Conservation (phyloP, 2,329 filamentous ascomycete species). For the Fusarium pininemorale region DNA sequence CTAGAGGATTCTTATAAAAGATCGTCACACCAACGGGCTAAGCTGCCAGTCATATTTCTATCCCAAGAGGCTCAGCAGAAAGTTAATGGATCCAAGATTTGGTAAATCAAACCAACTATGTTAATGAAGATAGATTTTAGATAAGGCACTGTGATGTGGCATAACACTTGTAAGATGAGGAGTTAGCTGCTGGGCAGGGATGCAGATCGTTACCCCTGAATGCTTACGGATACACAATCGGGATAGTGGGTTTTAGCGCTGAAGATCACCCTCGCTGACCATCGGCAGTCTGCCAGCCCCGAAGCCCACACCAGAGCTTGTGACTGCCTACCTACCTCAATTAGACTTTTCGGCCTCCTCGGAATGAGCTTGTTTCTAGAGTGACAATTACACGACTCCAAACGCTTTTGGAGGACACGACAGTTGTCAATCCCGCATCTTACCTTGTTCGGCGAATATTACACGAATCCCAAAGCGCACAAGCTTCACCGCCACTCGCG, state of each 20-base stretch:
- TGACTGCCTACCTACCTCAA: background rate
- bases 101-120: no score
- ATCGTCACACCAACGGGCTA: no score
- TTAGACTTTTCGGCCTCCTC: background rate
- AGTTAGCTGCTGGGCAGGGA: background rate
- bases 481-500: background rate
- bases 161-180: background rate
- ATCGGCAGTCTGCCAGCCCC: background rate
- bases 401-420: no score
- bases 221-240: background rate
- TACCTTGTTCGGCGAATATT: background rate
- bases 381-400: background rate
- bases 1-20: no score
- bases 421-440: background rate
- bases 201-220: background rate
- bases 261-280: background rate
- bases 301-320: rapidly evolving
- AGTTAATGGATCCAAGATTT: no score
- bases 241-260: background rate
- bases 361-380: background rate
- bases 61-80: no score
- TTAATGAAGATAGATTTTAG: no score
- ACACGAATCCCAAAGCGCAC: background rate
- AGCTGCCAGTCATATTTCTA: no score
- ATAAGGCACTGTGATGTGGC: background rate